These are phyloP conservation scores for Thozetella sp. DNA, from an alignment of 495 filamentous ascomycete species.

Conservation along the genomic window DNA sequence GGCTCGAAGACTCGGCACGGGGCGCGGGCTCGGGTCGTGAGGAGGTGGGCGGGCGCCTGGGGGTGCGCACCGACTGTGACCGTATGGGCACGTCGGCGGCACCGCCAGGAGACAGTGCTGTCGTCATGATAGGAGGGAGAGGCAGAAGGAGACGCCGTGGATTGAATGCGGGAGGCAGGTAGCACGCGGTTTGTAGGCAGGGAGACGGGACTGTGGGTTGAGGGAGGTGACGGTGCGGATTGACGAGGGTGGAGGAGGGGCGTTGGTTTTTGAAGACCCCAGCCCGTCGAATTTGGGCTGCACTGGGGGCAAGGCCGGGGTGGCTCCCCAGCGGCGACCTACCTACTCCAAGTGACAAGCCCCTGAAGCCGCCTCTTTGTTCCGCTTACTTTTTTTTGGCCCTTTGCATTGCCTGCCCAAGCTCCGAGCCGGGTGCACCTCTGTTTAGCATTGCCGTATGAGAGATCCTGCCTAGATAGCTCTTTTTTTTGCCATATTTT, in stretches of 20 bases:
- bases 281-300: not conserved
- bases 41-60: conserved; percentile 25
- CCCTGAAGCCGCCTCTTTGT: conserved; percentile 2
- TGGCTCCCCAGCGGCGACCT: not conserved
- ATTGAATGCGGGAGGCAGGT: not conserved
- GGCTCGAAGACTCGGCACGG: conserved; percentile 19
- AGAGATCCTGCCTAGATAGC: too few species aligned
- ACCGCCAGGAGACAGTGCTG: conserved; percentile 18
- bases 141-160: not conserved
- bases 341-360: not conserved
- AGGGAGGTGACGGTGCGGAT: conserved; percentile 1
- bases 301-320: not conserved
- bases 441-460: too few species aligned
- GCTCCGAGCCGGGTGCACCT: too few species aligned
- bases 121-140: conserved; percentile 19
- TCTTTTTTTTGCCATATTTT: too few species aligned
- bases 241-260: not conserved
- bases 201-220: not conserved
- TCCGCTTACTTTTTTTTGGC: not conserved
- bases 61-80: conserved; percentile 33
- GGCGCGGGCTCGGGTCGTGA: conserved; percentile 26
- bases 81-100: conserved; percentile 32
- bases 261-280: not conserved
- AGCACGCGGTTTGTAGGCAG: conserved; percentile 1
- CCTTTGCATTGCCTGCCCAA: not conserved